phyloP scores from a whole-genome alignment of 371 early-diverging fungal species.

The Nematocida ausubeli region DNA sequence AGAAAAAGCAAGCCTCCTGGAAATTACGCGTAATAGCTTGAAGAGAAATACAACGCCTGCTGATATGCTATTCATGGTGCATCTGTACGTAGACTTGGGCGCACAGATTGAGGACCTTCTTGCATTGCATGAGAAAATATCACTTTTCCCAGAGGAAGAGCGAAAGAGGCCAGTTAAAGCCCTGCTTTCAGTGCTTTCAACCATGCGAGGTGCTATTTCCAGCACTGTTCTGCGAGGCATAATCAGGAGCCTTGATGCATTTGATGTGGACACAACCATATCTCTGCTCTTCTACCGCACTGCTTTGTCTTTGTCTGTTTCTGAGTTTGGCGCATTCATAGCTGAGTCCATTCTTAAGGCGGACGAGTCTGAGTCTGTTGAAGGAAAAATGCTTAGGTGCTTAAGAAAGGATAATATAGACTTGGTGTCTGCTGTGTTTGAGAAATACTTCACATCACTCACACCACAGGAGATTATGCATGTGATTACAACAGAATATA shows the following conservation, averaged over 20 bases:
- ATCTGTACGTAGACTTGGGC: conserved; percentile 1
- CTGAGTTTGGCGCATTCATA: background rate
- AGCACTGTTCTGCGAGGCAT: background rate
- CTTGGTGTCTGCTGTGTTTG: background rate
- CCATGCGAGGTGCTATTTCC: background rate
- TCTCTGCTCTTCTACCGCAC: conserved; percentile 1
- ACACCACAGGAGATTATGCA: background rate
- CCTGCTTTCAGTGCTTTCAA: background rate
- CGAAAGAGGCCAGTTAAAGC: conserved; percentile 20
- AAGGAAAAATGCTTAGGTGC: background rate
- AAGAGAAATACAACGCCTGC: background rate
- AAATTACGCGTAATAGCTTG: background rate
- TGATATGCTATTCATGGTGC: background rate
- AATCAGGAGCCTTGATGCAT: background rate
- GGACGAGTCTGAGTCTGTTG: background rate
- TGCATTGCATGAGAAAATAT: background rate
- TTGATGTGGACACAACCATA: conserved; percentile 19
- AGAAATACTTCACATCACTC: background rate
- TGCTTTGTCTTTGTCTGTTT: background rate
- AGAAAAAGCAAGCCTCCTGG: background rate
- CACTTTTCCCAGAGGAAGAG: background rate
- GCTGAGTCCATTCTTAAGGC: background rate
- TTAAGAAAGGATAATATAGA: background rate
- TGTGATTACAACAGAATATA: background rate
- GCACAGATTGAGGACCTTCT: background rate